phyloP scores from a whole-genome alignment of 2,329 filamentous ascomycete species.

The Paraphoma chrysanthemicola region DNA sequence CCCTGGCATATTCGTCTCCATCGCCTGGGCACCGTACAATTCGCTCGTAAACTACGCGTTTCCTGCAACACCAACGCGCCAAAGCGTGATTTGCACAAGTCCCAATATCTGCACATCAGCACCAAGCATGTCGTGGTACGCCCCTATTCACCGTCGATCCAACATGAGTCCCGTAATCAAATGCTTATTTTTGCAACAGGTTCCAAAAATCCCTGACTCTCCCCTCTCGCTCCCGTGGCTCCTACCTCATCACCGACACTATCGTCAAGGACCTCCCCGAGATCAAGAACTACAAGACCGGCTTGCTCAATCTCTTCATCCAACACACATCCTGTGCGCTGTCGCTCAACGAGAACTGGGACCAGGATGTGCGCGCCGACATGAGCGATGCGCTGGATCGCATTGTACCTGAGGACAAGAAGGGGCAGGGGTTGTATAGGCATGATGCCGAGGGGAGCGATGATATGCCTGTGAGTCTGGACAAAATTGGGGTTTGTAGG shows the following conservation, averaged over 20 bases:
- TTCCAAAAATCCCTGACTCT: conserved; percentile 85
- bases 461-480: conserved; percentile 81
- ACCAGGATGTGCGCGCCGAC: conserved; percentile 83
- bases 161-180: background rate
- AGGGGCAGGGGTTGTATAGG: conserved; percentile 69
- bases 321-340: conserved; percentile 95
- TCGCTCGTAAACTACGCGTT: conserved; percentile 34
- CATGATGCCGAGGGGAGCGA: conserved; percentile 87
- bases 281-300: conserved; percentile 79
- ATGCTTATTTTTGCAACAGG: conserved; percentile 16
- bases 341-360: conserved; percentile 91
- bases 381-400: conserved; percentile 94
- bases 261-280: conserved; percentile 77
- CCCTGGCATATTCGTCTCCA: conserved; percentile 54
- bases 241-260: conserved; percentile 86
- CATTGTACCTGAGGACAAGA: conserved; percentile 80
- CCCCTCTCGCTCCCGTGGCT: conserved; percentile 77
- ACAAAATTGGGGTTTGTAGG: background rate
- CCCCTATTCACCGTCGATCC: background rate
- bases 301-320: conserved; percentile 79
- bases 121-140: conserved; percentile 41
- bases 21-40: conserved; percentile 46
- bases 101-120: conserved; percentile 36
- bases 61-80: conserved; percentile 23
- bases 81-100: conserved; percentile 28